Conservation (phyloP, 2,329 filamentous ascomycete genomes). For the Sarocladiaceae sp. region DNA sequence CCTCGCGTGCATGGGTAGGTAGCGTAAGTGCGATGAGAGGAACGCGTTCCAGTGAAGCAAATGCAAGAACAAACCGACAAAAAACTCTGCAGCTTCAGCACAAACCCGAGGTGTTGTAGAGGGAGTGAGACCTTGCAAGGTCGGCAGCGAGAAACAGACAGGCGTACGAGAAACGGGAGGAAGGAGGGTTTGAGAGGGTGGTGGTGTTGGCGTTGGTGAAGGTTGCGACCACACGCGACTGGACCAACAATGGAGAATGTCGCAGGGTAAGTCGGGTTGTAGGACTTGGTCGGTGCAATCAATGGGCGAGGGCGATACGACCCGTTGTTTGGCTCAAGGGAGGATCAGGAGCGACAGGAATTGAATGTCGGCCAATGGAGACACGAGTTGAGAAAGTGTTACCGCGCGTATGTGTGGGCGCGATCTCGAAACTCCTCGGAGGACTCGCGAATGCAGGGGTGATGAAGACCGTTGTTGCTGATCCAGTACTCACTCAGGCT, state of each 20-base stretch:
- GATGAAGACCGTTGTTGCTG: neutral
- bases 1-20: constrained; percentile 8
- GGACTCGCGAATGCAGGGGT: no score
- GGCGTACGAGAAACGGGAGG: neutral
- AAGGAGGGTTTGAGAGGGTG: neutral
- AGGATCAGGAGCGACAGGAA: no score
- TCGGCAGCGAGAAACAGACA: neutral
- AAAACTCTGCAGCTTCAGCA: no score
- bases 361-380: no score
- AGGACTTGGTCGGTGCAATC: neutral
- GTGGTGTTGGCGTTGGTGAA: neutral
- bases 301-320: neutral
- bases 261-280: neutral
- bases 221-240: constrained; percentile 2
- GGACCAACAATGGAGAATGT: neutral
- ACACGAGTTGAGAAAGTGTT: no score
- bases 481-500: neutral
- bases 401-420: no score
- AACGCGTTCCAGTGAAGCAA: neutral
- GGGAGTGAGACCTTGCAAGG: neutral
- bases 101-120: neutral
- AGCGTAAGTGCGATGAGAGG: neutral
- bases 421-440: no score
- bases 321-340: neutral
- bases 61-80: neutral